A percentile compares a stretch with the other conserved stretches of the same genome.
Conservation (phyloP, 2,329 filamentous ascomycete genomes). For the Leptodontidium sp. region DNA sequence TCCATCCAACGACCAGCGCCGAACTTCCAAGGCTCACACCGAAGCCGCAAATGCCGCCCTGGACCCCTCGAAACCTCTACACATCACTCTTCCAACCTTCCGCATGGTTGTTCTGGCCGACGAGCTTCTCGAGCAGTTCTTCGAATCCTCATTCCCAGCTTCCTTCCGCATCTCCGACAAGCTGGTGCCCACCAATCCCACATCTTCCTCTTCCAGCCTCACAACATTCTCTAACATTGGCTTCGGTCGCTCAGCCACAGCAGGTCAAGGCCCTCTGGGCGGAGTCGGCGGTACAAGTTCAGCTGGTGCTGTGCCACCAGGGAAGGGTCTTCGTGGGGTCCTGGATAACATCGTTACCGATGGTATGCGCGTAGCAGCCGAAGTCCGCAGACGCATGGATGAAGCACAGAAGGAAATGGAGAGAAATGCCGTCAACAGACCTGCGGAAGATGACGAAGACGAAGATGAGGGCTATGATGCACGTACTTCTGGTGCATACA, state of each 20-base stretch:
- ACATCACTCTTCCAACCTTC: conserved; percentile 97
- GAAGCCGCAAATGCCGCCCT: conserved; percentile 88
- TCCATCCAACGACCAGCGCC: conserved; percentile 38
- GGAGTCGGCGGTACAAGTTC: conserved; percentile 40
- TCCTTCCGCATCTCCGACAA: conserved; percentile 88
- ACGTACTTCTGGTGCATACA: conserved; percentile 57
- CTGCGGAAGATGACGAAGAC: conserved; percentile 74
- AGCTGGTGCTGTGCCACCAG: conserved; percentile 50
- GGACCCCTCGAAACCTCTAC: conserved; percentile 89
- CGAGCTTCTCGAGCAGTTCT: conserved; percentile 95
- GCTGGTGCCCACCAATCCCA: conserved; percentile 50
- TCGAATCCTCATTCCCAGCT: conserved; percentile 92
- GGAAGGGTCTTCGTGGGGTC: conserved; percentile 86
- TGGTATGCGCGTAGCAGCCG: conserved; percentile 93
- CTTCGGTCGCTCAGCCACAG: conserved; percentile 56
- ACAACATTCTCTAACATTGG: conserved; percentile 85
- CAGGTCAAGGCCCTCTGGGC: conserved; percentile 49
- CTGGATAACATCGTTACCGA: conserved; percentile 98
- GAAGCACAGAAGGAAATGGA: conserved; percentile 94
- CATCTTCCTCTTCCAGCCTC: conserved; percentile 70
- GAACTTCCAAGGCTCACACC: conserved; percentile 69
- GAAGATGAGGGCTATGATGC: conserved; percentile 70
- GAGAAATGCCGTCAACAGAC: conserved; percentile 74
- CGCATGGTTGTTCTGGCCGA: conserved; percentile 98
- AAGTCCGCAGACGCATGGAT: conserved; percentile 92